phyloP scores from a whole-genome alignment of 371 early-diverging fungal species.

The Mortierella sp. region DNA sequence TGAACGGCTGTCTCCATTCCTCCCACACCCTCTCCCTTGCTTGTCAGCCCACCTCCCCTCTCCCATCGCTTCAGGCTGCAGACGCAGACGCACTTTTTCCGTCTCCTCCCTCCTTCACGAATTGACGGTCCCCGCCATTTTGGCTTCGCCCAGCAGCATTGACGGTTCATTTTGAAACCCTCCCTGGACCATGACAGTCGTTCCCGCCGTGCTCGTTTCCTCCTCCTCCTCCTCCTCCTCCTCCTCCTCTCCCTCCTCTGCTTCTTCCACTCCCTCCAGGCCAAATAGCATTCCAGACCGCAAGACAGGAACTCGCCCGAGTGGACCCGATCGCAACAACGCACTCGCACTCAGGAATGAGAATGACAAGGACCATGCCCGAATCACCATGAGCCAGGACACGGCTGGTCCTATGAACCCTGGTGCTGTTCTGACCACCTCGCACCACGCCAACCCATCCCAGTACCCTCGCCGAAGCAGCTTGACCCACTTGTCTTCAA shows the following conservation, averaged over 20 bases:
- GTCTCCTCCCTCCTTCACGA: neutral
- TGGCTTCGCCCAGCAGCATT: too few species aligned
- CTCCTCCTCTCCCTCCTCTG: neutral
- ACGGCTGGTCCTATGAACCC: too few species aligned
- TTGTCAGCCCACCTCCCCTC: neutral
- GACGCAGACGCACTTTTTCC: neutral
- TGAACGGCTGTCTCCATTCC: too few species aligned
- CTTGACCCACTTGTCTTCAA: conserved; percentile 6
- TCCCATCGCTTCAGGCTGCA: too few species aligned
- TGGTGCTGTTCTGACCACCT: too few species aligned
- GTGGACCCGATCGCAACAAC: conserved; percentile 9
- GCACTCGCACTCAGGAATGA: neutral
- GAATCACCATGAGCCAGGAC: neutral
- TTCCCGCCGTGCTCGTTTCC: too few species aligned
- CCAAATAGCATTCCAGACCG: conserved; percentile 23
- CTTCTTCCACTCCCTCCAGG: neutral
- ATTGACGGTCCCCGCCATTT: too few species aligned
- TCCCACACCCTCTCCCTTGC: neutral
- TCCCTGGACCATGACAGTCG: too few species aligned
- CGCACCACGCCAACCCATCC: too few species aligned
- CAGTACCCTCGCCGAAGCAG: neutral
- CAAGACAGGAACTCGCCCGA: conserved; percentile 1
- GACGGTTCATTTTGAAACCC: too few species aligned
- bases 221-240: conserved; percentile 1
- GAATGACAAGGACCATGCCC: conserved; percentile 3